Base-by-base conservation (phyloP, 2,329 filamentous ascomycete species). In the Lachnellula arida region DNA sequence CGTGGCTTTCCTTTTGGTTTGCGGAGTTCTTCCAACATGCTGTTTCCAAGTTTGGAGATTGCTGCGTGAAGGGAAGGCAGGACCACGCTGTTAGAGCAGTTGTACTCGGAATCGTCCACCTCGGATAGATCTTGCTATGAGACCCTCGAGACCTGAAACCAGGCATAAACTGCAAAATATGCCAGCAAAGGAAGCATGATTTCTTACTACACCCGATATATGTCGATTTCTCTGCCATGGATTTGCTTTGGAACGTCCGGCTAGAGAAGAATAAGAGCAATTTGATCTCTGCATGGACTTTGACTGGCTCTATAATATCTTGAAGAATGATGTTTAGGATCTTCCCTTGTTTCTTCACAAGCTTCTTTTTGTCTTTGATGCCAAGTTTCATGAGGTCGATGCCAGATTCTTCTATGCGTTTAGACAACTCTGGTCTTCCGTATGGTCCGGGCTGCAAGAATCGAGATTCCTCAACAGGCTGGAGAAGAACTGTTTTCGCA, bases 131-230 rank as follows among this genome's bases (percentile, higher is more conserved):
- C 40, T 53, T 46, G 14, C 50, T 15, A 46, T 53, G 50, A 32
- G 50, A 32, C 17, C 40, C 50, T 35, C 50, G 39, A 28, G 50
- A 46, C 5, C 9, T 44, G 25, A 32, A 53, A 34, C 28, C 46
- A 35, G 12, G 11, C 11, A 46, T 17, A 46, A 39, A 7, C 14
- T 44, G 39, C 23, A 53, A 35, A 17, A 53, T 11, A 4, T 46
- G 42, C 39, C 40, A 53, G 25, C 50, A 53, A 28, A 53, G 50
- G 22, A 28, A 53, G 22, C 50, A 53, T 17, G 50, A 5, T 35
- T 35, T 53, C 40, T 53, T 53, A 46, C 50, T 53, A 34, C 50
- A 53, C 22, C 50, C 50, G 22, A 53, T 53, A 53, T 53, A 53
- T 28, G 14, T 53, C 25, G 22, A 22, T 22, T 46, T 34, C n/a